Evolutionary conservation across 1,284 basidiomycete species (phyloP), one percentile per base, ranked within the genome.

Genomic region (Singerocomus rubriflavus): DNA sequence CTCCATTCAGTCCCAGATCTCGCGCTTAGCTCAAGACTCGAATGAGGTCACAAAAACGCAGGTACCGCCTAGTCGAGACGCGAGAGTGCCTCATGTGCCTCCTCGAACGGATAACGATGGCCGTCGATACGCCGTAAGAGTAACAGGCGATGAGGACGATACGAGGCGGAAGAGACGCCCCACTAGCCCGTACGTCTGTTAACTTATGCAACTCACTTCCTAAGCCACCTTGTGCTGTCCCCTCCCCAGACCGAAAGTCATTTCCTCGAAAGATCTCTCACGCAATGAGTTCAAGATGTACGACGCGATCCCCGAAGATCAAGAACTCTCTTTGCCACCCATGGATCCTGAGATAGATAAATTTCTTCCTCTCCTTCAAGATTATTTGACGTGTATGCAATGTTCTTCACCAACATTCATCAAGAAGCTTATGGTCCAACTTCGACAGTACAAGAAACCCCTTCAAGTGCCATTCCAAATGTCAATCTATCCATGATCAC

Each of bases 301-400:
- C 53, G 87, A 90, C 53, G 87, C 87, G 0, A 73, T 89, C 12
- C 79, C 73, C 3, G 73, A 77, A 21, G 61, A 68, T 1, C 62
- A 69, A n/a, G 66, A 65, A n/a, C 38, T 62, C 6, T 51, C 67
- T 6, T 41, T 65, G 10, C 63, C 69, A 26, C 60, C 69, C 26
- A 53, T 73, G 10, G 83, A 85, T 58, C 66, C 73, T 3, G 85
- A 88, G 59, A 79, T 90, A 71, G 86, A 83, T 49, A 86, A 85
- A 48, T 89, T 90, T 61, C 57, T 87, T 43, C 80, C 85, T 0
- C 71, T 90, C 69, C 68, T 90, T 14, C 76, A 81, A 50, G 85
- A 88, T 54, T 90, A 89, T 64, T 68, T 90, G 26, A 82, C 75
- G 50, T 59, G 88, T 86, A 57, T 39, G 77, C 30, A 12, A 16